A percentile compares a stretch with the other conserved stretches of the same genome.
Evolutionary conservation across 164 flowering plant species (phyloP).

Genomic region (Warburgia ugandensis): DNA sequence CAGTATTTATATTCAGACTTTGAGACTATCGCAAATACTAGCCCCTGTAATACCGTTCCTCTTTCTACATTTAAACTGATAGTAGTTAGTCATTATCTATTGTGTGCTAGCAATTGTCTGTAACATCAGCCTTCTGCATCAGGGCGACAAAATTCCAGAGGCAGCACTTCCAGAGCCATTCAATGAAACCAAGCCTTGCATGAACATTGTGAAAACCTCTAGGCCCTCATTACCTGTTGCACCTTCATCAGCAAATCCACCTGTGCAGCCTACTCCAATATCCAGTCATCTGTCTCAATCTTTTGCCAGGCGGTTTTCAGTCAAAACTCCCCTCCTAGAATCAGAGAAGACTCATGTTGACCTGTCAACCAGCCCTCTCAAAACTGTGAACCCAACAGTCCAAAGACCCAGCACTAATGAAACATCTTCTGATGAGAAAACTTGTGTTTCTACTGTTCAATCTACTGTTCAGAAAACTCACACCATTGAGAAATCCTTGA

Average conservation of each 20-base stretch:
- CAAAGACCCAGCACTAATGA: constrained; percentile 5
- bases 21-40: too few relatives aligned
- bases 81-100: too few relatives aligned
- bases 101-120: too few relatives aligned
- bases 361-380: neutral
- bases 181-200: constrained; percentile 18
- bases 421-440: too few relatives aligned
- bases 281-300: constrained; percentile 40
- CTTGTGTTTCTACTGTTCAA: too few relatives aligned
- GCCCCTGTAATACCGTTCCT: neutral
- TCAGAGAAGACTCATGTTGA: constrained; percentile 13
- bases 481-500: neutral
- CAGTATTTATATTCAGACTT: too few relatives aligned
- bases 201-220: neutral
- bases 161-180: constrained; percentile 53
- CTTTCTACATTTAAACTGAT: constrained; percentile 2
- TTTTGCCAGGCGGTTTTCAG: constrained; percentile 38
- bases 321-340: constrained; percentile 11
- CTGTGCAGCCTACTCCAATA: constrained; percentile 12
- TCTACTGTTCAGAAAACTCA: too few relatives aligned
- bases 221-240: constrained; percentile 4
- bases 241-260: constrained; percentile 11
- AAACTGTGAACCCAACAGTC: neutral
- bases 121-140: too few relatives aligned
- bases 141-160: constrained; percentile 69